A percentile compares a stretch with the other conserved stretches of the same genome.
Conservation (phyloP, 257 asterid species). For the Ballota nigra region DNA sequence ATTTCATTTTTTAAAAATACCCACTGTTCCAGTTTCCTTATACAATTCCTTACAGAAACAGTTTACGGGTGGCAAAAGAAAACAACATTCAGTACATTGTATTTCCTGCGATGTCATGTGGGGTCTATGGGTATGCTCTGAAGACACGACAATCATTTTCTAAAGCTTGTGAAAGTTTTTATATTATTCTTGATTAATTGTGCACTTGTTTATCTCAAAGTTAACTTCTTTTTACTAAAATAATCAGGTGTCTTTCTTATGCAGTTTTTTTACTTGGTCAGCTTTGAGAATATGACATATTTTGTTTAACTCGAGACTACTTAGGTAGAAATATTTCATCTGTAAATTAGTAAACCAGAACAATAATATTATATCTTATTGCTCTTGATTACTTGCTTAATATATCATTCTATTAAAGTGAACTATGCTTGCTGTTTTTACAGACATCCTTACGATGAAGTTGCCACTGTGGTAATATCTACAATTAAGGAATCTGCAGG, state of each 20-base stretch:
- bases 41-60: constrained; percentile 58
- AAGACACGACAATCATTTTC: constrained; percentile 6
- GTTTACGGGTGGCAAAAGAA: constrained; percentile 72
- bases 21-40: constrained; percentile 13
- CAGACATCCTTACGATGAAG: constrained; percentile 92
- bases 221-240: not conserved
- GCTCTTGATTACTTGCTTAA: constrained; percentile 4
- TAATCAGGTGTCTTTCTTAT: constrained; percentile 3
- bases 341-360: not conserved
- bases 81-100: constrained; percentile 76
- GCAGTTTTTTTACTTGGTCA: not conserved
- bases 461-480: constrained; percentile 86
- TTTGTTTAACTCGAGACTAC: not conserved
- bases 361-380: not conserved
- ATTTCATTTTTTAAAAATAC: not conserved
- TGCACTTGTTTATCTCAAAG: not conserved
- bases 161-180: not conserved
- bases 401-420: constrained; percentile 1
- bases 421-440: constrained; percentile 4
- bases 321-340: too few relatives aligned
- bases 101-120: constrained; percentile 94
- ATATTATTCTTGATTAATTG: not conserved
- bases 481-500: constrained; percentile 61
- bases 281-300: not conserved
- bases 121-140: constrained; percentile 61